phyloP scores from a whole-genome alignment of 805 yeast species.

The Kodamaea sagamina region DNA sequence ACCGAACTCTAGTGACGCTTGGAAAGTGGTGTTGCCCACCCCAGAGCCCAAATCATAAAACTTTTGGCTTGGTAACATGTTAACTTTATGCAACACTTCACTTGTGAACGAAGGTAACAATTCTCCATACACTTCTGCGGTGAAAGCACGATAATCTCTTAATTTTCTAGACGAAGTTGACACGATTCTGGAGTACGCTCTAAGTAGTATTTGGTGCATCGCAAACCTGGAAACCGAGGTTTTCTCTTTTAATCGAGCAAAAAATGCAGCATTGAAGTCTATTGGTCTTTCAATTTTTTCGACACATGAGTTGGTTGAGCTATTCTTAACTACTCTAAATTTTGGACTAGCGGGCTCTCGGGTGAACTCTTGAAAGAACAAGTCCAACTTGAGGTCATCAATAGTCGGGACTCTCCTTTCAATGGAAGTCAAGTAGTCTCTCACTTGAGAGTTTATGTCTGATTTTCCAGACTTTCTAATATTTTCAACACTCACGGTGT shows the following conservation, averaged over 20 bases:
- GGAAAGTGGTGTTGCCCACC: conserved; percentile 88
- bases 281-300: conserved; percentile 21
- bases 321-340: conserved; percentile 6
- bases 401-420: conserved; percentile 17
- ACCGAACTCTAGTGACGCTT: conserved; percentile 85
- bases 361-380: conserved; percentile 20
- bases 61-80: conserved; percentile 51
- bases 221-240: conserved; percentile 29
- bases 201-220: conserved; percentile 68
- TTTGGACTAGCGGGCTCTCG: conserved; percentile 17
- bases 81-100: conserved; percentile 59
- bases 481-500: conserved; percentile 14
- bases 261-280: conserved; percentile 23
- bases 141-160: conserved; percentile 77
- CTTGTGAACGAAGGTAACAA: conserved; percentile 76
- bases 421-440: conserved; percentile 19
- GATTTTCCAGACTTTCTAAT: conserved; percentile 4
- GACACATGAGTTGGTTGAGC: background rate
- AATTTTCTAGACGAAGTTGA: conserved; percentile 69
- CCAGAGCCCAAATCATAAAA: conserved; percentile 93
- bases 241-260: conserved; percentile 22
- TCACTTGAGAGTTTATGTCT: conserved; percentile 28
- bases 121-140: conserved; percentile 91
- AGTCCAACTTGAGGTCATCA: conserved; percentile 24
- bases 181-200: conserved; percentile 75